Conservation (phyloP, 2,329 filamentous ascomycete species). For the Juglanconis juglandina region DNA sequence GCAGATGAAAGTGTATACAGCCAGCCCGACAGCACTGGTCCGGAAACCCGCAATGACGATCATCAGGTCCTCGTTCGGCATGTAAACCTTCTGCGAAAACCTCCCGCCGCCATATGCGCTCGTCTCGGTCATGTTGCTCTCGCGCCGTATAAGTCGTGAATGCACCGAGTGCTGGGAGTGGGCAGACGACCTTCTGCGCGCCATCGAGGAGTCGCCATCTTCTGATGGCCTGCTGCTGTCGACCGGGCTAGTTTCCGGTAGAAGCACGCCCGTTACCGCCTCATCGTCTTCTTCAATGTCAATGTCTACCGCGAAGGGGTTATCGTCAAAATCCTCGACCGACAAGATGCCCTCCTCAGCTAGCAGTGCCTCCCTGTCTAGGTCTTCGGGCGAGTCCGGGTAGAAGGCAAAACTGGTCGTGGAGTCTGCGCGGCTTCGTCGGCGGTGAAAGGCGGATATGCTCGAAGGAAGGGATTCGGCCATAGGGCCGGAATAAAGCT, state of each 20-base stretch:
- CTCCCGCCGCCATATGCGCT: conserved; percentile 63
- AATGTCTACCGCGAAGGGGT: conserved; percentile 37
- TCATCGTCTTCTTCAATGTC: conserved; percentile 34
- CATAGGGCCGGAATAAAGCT: conserved; percentile 86
- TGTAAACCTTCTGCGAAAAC: conserved; percentile 85
- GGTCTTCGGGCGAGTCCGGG: conserved; percentile 57
- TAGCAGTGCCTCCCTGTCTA: conserved; percentile 27
- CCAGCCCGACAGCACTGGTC: conserved; percentile 68
- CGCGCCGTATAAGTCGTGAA: conserved; percentile 65
- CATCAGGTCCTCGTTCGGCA: conserved; percentile 88
- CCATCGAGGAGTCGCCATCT: conserved; percentile 40
- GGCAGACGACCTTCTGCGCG: conserved; percentile 62
- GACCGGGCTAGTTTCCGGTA: conserved; percentile 35
- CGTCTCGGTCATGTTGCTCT: conserved; percentile 66
- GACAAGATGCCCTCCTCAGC: conserved; percentile 27
- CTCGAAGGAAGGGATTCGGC: conserved; percentile 96
- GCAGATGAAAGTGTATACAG: conserved; percentile 68
- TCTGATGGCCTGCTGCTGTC: conserved; percentile 32
- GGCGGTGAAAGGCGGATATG: conserved; percentile 86
- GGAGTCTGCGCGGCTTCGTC: conserved; percentile 71
- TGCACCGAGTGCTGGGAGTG: conserved; percentile 54
- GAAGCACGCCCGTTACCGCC: conserved; percentile 1
- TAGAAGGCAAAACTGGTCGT: conserved; percentile 88
- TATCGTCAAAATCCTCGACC: conserved; percentile 35
- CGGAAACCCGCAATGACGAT: conserved; percentile 90